These are phyloP conservation scores for Gilbertella persicaria DNA, from an alignment of 371 early-diverging fungal genomes.

Conservation along the genomic window DNA sequence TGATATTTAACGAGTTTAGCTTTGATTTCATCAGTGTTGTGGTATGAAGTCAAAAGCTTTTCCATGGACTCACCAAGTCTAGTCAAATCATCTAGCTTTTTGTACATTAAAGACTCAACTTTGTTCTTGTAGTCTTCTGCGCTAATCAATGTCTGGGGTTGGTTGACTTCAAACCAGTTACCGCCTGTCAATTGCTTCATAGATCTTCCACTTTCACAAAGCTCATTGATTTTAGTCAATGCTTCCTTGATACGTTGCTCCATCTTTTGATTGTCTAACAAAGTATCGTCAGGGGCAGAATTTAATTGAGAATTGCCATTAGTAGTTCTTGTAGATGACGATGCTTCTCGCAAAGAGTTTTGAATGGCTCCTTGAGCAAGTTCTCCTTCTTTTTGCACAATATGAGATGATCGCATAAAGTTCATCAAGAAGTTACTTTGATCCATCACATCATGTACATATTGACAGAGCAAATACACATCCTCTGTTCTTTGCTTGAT, in stretches of 20 bases:
- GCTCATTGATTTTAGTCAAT: constrained; percentile 3
- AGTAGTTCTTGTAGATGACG: background rate
- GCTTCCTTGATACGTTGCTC: constrained; percentile 1
- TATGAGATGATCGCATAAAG: constrained; percentile 7
- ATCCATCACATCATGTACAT: constrained; percentile 21
- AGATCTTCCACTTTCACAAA: background rate
- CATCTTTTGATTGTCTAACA: background rate
- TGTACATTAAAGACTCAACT: constrained; percentile 15
- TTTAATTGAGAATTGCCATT: background rate
- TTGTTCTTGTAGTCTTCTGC: constrained; percentile 23
- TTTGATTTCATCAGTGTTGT: constrained; percentile 17
- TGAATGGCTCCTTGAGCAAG: constrained; percentile 25
- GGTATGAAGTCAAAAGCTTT: constrained; percentile 9
- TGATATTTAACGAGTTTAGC: constrained; percentile 9
- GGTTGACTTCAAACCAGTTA: constrained; percentile 16
- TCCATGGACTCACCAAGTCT: constrained; percentile 11
- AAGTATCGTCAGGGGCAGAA: background rate
- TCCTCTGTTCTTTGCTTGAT: constrained; percentile 16
- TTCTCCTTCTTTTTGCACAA: constrained; percentile 25
- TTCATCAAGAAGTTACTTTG: constrained; percentile 22
- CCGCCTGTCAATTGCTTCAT: constrained; percentile 6
- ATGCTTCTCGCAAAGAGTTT: constrained; percentile 15
- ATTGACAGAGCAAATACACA: constrained; percentile 16
- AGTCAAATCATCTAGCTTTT: constrained; percentile 9
- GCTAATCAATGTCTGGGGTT: constrained; percentile 11